Conservation (phyloP, 805 yeast genomes). For the Scheffersomyces ergatensis region DNA sequence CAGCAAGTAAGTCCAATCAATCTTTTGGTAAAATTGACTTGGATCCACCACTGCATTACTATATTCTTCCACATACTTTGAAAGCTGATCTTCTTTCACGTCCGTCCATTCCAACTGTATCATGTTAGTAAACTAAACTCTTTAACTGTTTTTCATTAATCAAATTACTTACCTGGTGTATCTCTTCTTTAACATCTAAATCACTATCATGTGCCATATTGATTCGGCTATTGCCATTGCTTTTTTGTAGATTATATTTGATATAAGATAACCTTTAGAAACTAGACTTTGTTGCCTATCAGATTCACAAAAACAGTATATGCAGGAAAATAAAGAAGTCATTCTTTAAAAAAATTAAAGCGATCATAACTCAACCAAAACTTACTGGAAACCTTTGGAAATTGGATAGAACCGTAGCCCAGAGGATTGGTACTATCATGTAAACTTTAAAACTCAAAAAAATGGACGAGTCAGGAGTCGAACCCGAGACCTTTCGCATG, state of each 20-base stretch:
- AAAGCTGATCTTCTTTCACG: conserved; percentile 11
- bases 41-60: conserved; percentile 4
- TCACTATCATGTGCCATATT: not conserved
- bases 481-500: conserved; percentile 50
- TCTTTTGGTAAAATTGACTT: conserved; percentile 11
- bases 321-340: too few species aligned
- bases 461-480: conserved; percentile 12
- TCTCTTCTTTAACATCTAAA: not conserved
- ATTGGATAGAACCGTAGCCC: too few species aligned
- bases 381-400: too few species aligned
- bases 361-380: too few species aligned
- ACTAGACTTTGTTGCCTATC: too few species aligned
- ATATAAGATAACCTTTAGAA: too few species aligned
- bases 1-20: conserved; percentile 17
- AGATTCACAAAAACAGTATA: too few species aligned
- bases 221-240: not conserved
- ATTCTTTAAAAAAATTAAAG: too few species aligned
- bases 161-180: not conserved
- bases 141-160: too few species aligned
- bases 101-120: conserved; percentile 14
- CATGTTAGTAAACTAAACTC: conserved; percentile 1
- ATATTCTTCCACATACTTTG: conserved; percentile 9
- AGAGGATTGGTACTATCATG: too few species aligned
- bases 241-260: too few species aligned
- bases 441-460: not conserved